Conservation (phyloP, 352 stramenopile species). For the Pythium monospermum region DNA sequence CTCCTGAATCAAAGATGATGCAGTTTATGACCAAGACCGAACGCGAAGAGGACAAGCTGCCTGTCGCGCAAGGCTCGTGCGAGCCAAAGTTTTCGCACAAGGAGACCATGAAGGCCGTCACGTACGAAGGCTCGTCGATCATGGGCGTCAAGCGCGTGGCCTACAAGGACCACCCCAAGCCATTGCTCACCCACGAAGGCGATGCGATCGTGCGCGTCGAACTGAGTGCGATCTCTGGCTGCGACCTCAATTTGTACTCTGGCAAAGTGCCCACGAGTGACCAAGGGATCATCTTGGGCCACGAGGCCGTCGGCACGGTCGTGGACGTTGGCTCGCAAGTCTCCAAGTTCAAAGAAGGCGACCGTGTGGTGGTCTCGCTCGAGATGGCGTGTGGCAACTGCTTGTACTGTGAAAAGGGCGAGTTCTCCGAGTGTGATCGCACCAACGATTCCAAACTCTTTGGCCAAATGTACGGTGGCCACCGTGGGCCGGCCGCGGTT, state of each 20-base stretch:
- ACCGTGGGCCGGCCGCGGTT: constrained; percentile 25
- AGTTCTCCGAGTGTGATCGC: constrained; percentile 36
- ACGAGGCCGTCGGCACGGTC: constrained; percentile 39
- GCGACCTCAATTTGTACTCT: constrained; percentile 33
- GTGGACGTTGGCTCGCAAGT: constrained; percentile 29
- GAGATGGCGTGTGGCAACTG: constrained; percentile 39
- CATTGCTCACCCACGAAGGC: constrained; percentile 24
- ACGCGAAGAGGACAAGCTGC: constrained; percentile 12
- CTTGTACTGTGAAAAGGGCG: constrained; percentile 22
- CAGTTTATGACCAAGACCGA: constrained; percentile 17
- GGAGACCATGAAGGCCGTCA: constrained; percentile 32
- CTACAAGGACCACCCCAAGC: constrained; percentile 18
- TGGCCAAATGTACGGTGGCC: constrained; percentile 31
- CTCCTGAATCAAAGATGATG: constrained; percentile 13
- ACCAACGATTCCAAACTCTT: constrained; percentile 42
- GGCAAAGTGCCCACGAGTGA: constrained; percentile 31
- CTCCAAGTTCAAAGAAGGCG: constrained; percentile 24
- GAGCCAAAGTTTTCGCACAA: constrained; percentile 21
- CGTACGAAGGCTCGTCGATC: constrained; percentile 20
- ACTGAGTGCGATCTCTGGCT: constrained; percentile 33
- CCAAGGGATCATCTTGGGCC: constrained; percentile 35
- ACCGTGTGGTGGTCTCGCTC: constrained; percentile 40
- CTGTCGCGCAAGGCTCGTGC: constrained; percentile 23
- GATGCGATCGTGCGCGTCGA: constrained; percentile 30
- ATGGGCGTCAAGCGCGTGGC: constrained; percentile 15